phyloP scores from a whole-genome alignment of 2,329 filamentous ascomycete genomes.

The Diaporthe amygdali region DNA sequence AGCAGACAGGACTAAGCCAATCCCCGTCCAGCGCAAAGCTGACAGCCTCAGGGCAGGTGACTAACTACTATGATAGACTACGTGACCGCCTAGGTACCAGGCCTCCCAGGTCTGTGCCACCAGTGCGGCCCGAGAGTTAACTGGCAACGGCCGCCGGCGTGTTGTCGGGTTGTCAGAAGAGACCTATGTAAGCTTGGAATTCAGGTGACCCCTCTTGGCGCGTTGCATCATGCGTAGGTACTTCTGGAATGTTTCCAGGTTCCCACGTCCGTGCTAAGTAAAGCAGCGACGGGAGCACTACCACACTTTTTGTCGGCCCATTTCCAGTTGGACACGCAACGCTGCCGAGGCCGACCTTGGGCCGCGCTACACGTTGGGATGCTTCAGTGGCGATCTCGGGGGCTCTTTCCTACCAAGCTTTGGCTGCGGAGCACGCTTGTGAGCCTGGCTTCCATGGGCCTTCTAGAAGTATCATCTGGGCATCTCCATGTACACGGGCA shows the following conservation, averaged over 20 bases:
- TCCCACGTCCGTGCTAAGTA: not conserved
- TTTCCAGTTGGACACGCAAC: not conserved
- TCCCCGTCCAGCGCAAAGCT: not conserved
- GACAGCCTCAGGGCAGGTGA: not conserved
- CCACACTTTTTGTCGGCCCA: not conserved
- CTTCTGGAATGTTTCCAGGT: not conserved
- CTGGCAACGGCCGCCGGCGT: conserved; percentile 8
- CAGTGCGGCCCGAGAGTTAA: not conserved
- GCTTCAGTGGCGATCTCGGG: not conserved
- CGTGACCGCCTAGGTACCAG: not conserved
- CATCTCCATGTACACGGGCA: too few relatives aligned
- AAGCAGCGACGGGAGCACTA: not conserved
- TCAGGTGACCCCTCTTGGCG: not conserved
- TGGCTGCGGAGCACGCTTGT: not conserved
- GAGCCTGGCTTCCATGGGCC: not conserved
- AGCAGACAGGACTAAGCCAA: not conserved
- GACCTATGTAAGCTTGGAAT: not conserved
- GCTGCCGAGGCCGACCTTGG: not conserved
- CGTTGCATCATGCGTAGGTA: not conserved
- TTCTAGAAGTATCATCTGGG: not conserved
- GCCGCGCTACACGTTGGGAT: not conserved
- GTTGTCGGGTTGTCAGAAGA: not conserved
- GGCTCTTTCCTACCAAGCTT: not conserved
- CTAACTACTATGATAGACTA: too few relatives aligned
- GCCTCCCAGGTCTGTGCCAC: not conserved